Percentiles rank a stretch among this genome's conserved stretches.
Conservation (phyloP, 2,329 filamentous ascomycete species). For the Aureobasidium mangrovei region DNA sequence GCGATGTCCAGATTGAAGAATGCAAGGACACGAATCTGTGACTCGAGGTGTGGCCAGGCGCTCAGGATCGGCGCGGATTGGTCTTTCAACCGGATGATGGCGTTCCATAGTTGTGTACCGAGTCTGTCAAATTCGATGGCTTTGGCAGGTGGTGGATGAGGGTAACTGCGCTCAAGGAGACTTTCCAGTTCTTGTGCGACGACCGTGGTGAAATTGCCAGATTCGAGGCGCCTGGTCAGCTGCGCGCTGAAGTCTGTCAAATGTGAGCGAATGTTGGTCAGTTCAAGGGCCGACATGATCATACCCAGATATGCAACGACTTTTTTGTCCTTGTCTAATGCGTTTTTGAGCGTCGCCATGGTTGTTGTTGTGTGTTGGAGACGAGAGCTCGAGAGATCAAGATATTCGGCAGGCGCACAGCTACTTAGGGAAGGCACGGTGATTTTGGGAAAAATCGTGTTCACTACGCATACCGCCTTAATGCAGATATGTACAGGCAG, state of each 20-base stretch:
- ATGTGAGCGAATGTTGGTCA: background rate
- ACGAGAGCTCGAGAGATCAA: background rate
- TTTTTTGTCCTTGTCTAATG: conserved; percentile 1
- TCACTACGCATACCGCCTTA: background rate
- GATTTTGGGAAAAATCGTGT: background rate
- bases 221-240: conserved; percentile 1
- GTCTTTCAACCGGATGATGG: conserved; percentile 44
- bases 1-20: conserved; percentile 59
- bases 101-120: conserved; percentile 58
- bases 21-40: conserved; percentile 46
- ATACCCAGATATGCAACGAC: conserved; percentile 1
- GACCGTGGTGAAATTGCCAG: background rate
- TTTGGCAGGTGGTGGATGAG: conserved; percentile 21
- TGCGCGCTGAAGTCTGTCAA: conserved; percentile 3
- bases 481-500: background rate
- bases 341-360: background rate
- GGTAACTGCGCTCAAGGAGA: conserved; percentile 16
- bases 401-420: no score
- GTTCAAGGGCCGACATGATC: background rate
- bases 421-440: background rate
- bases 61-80: conserved; percentile 8
- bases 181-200: background rate
- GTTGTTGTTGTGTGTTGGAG: background rate
- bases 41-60: conserved; percentile 17
- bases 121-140: conserved; percentile 45